These are phyloP conservation scores for Biscogniauxia sp. DNA, from an alignment of 2,329 filamentous ascomycete species.

Conservation along the genomic window DNA sequence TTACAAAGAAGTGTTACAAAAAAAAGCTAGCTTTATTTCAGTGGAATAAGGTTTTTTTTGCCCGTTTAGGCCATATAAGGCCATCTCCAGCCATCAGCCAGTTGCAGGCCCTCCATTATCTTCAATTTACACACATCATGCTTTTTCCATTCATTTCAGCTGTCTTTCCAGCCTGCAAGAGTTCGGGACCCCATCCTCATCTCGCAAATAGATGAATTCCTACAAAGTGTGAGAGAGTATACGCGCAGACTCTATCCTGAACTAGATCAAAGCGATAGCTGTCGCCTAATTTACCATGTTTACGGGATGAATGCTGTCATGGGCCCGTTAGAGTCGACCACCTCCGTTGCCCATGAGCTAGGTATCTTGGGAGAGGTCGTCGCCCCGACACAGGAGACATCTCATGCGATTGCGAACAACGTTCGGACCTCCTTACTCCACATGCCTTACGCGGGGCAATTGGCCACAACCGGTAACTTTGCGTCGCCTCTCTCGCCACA, in stretches of 20 bases:
- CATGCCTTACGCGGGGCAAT: slow-evolving; percentile 35
- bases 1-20: no score
- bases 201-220: slow-evolving; percentile 30
- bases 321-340: slow-evolving; percentile 24
- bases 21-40: no score
- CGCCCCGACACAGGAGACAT: slow-evolving; percentile 34
- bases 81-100: no score
- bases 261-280: slow-evolving; percentile 8
- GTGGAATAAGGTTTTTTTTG: no score
- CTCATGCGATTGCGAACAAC: slow-evolving; percentile 13
- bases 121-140: no score
- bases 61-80: no score
- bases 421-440: slow-evolving; percentile 27
- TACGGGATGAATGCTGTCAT: slow-evolving; percentile 37
- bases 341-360: slow-evolving; percentile 26
- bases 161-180: no score
- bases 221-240: slow-evolving; percentile 26
- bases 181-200: slow-evolving; percentile 40
- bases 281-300: slow-evolving; percentile 25
- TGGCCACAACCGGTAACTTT: slow-evolving; percentile 40
- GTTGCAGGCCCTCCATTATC: no score
- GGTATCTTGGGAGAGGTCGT: slow-evolving; percentile 37
- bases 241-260: slow-evolving; percentile 13
- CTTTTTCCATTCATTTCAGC: no score
- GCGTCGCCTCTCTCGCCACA: slow-evolving; percentile 33